Percentiles rank a stretch among this genome's conserved stretches.
Evolutionary conservation across 331 rosid genomes (phyloP).

Genomic region (Rosa hybrid): DNA sequence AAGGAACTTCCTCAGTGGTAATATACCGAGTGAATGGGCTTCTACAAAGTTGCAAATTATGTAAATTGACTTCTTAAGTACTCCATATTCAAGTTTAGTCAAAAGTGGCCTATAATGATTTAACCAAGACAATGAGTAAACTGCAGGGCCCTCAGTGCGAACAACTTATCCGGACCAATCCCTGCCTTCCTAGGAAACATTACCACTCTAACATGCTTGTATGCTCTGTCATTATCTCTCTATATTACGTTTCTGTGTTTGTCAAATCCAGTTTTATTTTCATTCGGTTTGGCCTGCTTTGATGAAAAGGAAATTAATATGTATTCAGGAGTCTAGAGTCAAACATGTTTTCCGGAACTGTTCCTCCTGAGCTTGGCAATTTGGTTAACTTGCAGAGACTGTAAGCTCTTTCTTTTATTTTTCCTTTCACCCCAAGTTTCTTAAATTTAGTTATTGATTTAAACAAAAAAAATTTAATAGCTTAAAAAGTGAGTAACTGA

Average conservation of each 20-base stretch:
- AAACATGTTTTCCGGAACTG: conserved; percentile 27
- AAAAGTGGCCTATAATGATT: neutral
- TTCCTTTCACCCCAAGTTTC: no score
- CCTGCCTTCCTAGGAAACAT: conserved; percentile 63
- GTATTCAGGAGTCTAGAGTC: conserved; percentile 16
- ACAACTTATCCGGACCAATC: conserved; percentile 66
- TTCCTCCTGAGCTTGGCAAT: conserved; percentile 34
- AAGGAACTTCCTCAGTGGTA: conserved; percentile 57
- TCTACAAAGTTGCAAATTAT: conserved; percentile 35
- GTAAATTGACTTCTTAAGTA: conserved; percentile 32
- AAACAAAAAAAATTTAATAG: no score
- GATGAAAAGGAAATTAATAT: neutral
- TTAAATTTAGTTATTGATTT: no score
- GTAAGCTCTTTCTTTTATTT: neutral
- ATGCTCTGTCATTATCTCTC: conserved; percentile 18
- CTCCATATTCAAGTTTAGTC: neutral
- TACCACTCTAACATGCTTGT: conserved; percentile 51
- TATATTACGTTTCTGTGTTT: neutral
- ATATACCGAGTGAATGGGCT: conserved; percentile 70
- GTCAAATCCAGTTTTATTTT: neutral
- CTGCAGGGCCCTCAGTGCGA: conserved; percentile 52
- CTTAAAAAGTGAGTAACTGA: neutral
- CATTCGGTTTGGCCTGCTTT: neutral
- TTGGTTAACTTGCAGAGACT: conserved; percentile 24
- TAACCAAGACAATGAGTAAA: neutral